A percentile compares a stretch with the other conserved stretches of the same genome.
Evolutionary conservation across 805 yeast genomes (phyloP).

Genomic region (Teunomyces tritomae): DNA sequence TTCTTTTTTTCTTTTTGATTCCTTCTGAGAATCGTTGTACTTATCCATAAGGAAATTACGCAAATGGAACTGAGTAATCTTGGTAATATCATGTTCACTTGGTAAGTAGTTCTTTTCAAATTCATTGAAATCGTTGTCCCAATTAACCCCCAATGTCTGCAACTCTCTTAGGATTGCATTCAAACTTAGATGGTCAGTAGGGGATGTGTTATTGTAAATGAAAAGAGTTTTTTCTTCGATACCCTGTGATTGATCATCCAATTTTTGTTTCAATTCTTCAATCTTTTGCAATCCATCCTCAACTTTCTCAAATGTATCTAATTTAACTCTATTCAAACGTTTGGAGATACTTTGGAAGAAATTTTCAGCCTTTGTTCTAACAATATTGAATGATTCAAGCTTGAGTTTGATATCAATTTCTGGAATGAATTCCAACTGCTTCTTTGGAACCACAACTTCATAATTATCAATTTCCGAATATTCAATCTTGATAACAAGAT

Average conservation of each 20-base stretch:
- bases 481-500: conserved; percentile 75
- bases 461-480: conserved; percentile 72
- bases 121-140: conserved; percentile 81
- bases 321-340: conserved; percentile 73
- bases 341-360: conserved; percentile 74
- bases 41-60: conserved; percentile 68
- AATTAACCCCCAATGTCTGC: conserved; percentile 77
- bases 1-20: conserved; percentile 5
- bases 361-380: conserved; percentile 48
- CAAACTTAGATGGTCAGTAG: conserved; percentile 66
- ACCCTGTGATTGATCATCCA: conserved; percentile 47
- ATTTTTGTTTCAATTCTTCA: conserved; percentile 52
- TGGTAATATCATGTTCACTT: conserved; percentile 86
- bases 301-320: conserved; percentile 66
- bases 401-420: conserved; percentile 67
- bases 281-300: conserved; percentile 64
- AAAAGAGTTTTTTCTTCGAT: conserved; percentile 47
- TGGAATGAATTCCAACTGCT: conserved; percentile 69
- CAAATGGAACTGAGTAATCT: conserved; percentile 85
- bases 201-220: conserved; percentile 53
- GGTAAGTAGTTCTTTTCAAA: conserved; percentile 82
- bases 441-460: conserved; percentile 75
- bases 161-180: conserved; percentile 68
- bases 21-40: conserved; percentile 17
- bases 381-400: conserved; percentile 54